A percentile compares a stretch with the other conserved stretches of the same genome.
Evolutionary conservation across 208 protist genomes (phyloP).

Genomic region (Strigomonas galati): DNA sequence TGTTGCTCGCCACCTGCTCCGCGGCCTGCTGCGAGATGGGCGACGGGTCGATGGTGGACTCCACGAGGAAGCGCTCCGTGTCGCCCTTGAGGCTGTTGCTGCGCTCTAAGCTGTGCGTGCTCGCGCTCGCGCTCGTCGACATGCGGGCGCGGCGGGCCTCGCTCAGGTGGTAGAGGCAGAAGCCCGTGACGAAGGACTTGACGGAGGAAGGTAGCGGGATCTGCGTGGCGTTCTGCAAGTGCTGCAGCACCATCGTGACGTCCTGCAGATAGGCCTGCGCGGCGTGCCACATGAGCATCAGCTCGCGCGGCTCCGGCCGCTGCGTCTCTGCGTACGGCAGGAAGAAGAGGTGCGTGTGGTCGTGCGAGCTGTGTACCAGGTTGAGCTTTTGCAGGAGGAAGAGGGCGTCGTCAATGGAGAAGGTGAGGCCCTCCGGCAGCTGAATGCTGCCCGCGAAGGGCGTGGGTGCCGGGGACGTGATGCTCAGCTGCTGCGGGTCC

Average conservation of each 20-base stretch:
- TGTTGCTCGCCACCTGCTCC: neutral
- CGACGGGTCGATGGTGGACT: slow-evolving; percentile 41
- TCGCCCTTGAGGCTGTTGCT: slow-evolving; percentile 20
- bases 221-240: slow-evolving; percentile 14
- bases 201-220: slow-evolving; percentile 36
- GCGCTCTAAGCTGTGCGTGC: slow-evolving; percentile 10
- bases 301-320: slow-evolving; percentile 36
- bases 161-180: slow-evolving; percentile 52
- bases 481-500: neutral
- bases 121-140: slow-evolving; percentile 23
- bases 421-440: slow-evolving; percentile 13
- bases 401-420: slow-evolving; percentile 18
- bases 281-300: slow-evolving; percentile 56
- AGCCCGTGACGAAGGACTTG: slow-evolving; percentile 28
- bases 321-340: slow-evolving; percentile 36
- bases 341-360: slow-evolving; percentile 23
- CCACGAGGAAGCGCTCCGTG: slow-evolving; percentile 55
- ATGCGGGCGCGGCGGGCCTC: slow-evolving; percentile 13
- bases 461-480: neutral
- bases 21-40: slow-evolving; percentile 21
- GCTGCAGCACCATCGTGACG: slow-evolving; percentile 35
- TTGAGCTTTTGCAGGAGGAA: slow-evolving; percentile 17
- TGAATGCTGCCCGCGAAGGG: neutral
- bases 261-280: slow-evolving; percentile 46
- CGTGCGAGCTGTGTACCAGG: slow-evolving; percentile 3